Evolutionary conservation across 192 early-diverging fungal species (phyloP).

Genomic region (Bifiguratus adelaidae): DNA sequence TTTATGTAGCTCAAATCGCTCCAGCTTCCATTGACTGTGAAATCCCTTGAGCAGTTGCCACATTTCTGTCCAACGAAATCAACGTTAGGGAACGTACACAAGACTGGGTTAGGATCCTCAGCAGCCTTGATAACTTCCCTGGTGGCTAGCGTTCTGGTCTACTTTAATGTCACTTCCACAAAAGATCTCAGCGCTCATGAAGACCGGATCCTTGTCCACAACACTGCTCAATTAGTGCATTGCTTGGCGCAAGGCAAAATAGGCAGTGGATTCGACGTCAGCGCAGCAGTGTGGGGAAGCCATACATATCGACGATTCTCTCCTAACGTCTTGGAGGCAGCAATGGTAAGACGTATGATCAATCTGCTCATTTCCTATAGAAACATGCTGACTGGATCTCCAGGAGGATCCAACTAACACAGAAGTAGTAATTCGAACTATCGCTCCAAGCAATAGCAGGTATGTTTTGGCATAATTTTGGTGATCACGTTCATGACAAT

Average conservation of each 20-base stretch:
- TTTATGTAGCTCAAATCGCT: slow-evolving; percentile 31
- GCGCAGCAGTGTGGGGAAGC: slow-evolving; percentile 83
- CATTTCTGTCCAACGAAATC: slow-evolving; percentile 54
- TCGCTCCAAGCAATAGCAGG: slow-evolving; percentile 27
- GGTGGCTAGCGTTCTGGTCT: slow-evolving; percentile 62
- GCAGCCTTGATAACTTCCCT: slow-evolving; percentile 95
- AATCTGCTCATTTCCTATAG: neutral
- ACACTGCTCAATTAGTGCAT: slow-evolving; percentile 83
- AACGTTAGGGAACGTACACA: slow-evolving; percentile 64
- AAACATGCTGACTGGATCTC: neutral
- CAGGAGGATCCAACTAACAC: slow-evolving; percentile 21
- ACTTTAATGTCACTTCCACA: slow-evolving; percentile 48
- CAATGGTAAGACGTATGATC: slow-evolving; percentile 33
- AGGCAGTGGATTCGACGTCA: slow-evolving; percentile 94
- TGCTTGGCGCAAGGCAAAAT: slow-evolving; percentile 98
- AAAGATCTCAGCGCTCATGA: slow-evolving; percentile 1
- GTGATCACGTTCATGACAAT: neutral
- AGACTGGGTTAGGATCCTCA: slow-evolving; percentile 94
- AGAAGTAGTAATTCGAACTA: slow-evolving; percentile 13
- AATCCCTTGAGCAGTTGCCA: slow-evolving; percentile 43
- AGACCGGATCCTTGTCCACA: slow-evolving; percentile 60
- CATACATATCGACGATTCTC: slow-evolving; percentile 81
- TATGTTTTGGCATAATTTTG: slow-evolving; percentile 1
- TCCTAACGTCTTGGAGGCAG: slow-evolving; percentile 45
- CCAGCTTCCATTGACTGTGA: slow-evolving; percentile 36